A percentile compares a stretch with the other conserved stretches of the same genome.
phyloP scores from a whole-genome alignment of 495 filamentous ascomycete genomes.

The Sporormia fimetaria region DNA sequence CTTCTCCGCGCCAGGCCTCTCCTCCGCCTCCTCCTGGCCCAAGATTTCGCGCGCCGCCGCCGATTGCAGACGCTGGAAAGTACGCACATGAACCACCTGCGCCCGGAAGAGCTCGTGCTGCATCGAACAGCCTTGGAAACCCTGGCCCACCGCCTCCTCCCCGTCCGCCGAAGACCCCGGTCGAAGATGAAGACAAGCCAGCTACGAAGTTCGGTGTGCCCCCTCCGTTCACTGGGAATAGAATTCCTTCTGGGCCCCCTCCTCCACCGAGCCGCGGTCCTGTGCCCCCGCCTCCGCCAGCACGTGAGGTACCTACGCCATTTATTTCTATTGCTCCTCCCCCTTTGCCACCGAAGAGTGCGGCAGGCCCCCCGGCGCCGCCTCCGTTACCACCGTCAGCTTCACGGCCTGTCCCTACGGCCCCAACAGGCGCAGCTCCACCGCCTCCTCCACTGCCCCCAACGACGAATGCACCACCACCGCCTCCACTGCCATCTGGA shows the following conservation, averaged over 20 bases:
- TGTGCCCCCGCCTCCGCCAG: constrained; percentile 35
- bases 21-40: constrained; percentile 33
- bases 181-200: constrained; percentile 49
- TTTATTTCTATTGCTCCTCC: constrained; percentile 42
- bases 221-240: constrained; percentile 65
- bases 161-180: constrained; percentile 72
- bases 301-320: constrained; percentile 33
- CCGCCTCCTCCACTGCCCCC: constrained; percentile 27
- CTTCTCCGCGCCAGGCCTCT: constrained; percentile 25
- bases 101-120: constrained; percentile 44
- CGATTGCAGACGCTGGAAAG: constrained; percentile 76
- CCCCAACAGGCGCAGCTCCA: constrained; percentile 21
- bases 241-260: constrained; percentile 53
- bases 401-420: constrained; percentile 31
- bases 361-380: constrained; percentile 31
- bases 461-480: constrained; percentile 6
- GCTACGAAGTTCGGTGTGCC: constrained; percentile 59
- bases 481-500: constrained; percentile 10
- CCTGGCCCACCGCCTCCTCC: constrained; percentile 76
- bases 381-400: constrained; percentile 20
- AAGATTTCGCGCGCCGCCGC: constrained; percentile 71
- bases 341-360: constrained; percentile 62
- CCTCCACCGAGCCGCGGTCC: constrained; percentile 61
- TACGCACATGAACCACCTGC: constrained; percentile 49
- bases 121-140: constrained; percentile 42